Conservation (phyloP, 2,329 filamentous ascomycete genomes). For the Colletotrichum chlorophyti region DNA sequence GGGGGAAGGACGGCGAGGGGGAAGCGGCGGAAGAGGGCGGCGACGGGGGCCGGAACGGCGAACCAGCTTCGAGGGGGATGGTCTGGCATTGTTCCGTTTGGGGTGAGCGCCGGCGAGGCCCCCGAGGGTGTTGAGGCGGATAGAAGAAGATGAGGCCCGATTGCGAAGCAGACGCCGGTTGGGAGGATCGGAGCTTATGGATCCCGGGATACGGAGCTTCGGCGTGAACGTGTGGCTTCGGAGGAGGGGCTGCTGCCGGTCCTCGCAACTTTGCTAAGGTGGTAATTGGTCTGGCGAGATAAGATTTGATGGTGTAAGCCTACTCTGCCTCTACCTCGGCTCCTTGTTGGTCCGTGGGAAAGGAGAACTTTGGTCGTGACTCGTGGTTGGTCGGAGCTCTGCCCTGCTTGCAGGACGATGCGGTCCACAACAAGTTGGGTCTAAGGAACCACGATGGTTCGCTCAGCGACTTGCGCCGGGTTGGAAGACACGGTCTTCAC, state of each 20-base stretch:
- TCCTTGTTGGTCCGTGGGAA: conserved; percentile 11
- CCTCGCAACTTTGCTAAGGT: background rate
- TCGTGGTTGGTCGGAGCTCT: conserved; percentile 2
- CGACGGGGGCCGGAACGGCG: conserved; percentile 76
- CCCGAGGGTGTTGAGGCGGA: background rate
- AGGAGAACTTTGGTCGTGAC: background rate
- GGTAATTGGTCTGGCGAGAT: no score
- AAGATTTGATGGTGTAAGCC: no score
- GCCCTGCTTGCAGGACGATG: background rate
- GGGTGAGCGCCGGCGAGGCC: conserved; percentile 2
- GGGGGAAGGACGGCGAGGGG: conserved; percentile 78
- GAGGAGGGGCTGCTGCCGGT: background rate
- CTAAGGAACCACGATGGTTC: no score
- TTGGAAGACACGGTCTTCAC: no score
- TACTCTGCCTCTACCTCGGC: background rate
- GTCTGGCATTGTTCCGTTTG: conserved; percentile 29
- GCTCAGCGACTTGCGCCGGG: no score
- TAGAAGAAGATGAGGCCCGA: background rate
- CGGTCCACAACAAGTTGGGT: no score
- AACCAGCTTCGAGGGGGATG: conserved; percentile 47
- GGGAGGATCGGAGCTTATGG: background rate
- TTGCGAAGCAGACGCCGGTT: background rate
- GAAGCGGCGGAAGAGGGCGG: conserved; percentile 83
- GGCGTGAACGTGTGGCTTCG: background rate
- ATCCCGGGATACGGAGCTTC: background rate